Evolutionary conservation across 192 early-diverging fungal species (phyloP).

Genomic region (Oehlia diaphana): DNA sequence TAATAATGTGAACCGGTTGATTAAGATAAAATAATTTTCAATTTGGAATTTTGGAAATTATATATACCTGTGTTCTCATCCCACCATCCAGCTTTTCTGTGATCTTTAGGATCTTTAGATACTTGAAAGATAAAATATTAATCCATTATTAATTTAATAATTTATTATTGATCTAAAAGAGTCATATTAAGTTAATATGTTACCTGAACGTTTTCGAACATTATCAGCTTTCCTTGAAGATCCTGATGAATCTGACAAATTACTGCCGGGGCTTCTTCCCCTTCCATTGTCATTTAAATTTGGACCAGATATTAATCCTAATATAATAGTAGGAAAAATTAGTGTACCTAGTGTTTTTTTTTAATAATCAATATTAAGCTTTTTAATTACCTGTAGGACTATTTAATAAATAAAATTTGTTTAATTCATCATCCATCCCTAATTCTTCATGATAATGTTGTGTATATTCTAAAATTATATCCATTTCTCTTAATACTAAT

Average conservation of each 20-base stretch:
- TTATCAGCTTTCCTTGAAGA: background rate
- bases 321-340: background rate
- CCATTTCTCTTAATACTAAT: slow-evolving; percentile 29
- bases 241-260: background rate
- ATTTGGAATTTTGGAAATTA: too few relatives aligned
- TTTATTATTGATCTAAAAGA: background rate
- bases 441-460: slow-evolving; percentile 20
- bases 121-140: background rate
- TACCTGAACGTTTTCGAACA: background rate
- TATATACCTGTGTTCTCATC: background rate
- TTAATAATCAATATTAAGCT: background rate
- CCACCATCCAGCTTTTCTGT: background rate
- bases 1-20: too few relatives aligned
- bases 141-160: background rate
- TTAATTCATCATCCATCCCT: slow-evolving; percentile 32
- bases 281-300: background rate
- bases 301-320: background rate
- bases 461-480: slow-evolving; percentile 39
- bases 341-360: background rate
- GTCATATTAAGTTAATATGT: background rate
- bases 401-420: slow-evolving; percentile 3
- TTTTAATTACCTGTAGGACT: background rate
- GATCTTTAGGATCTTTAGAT: background rate
- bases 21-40: too few relatives aligned
- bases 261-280: background rate